These are phyloP conservation scores for Trichoderma erinaceum DNA, from an alignment of 495 filamentous ascomycete species.

Conservation along the genomic window DNA sequence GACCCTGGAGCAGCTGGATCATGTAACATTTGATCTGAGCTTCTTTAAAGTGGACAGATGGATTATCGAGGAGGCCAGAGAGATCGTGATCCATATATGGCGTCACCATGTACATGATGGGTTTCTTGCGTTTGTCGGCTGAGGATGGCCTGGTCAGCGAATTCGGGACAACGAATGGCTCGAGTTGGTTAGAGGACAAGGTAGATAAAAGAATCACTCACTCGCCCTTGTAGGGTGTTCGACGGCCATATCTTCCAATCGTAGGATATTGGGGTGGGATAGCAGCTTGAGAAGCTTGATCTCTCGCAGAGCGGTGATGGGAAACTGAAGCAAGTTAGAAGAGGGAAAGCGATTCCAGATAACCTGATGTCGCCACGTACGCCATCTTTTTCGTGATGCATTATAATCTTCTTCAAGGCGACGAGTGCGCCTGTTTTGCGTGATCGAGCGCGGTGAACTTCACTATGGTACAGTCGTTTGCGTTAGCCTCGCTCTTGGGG, in stretches of 20 bases:
- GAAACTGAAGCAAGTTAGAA: conserved; percentile 44
- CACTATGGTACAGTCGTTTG: conserved; percentile 42
- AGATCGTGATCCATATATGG: conserved; percentile 99
- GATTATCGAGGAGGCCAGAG: conserved; percentile 92
- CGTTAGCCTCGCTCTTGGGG: background rate
- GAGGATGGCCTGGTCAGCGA: conserved; percentile 18
- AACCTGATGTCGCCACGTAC: conserved; percentile 37
- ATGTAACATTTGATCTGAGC: conserved; percentile 98
- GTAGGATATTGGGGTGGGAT: conserved; percentile 80
- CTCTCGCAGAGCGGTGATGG: conserved; percentile 73
- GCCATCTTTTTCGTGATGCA: conserved; percentile 81
- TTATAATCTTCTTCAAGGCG: conserved; percentile 91
- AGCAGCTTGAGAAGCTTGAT: conserved; percentile 96
- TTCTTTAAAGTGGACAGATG: conserved; percentile 74
- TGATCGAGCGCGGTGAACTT: conserved; percentile 85
- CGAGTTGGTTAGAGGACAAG: background rate
- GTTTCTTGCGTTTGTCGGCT: conserved; percentile 73
- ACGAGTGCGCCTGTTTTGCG: conserved; percentile 65
- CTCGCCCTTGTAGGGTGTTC: conserved; percentile 65
- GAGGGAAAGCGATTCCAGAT: background rate
- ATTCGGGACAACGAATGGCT: background rate
- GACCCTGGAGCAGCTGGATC: conserved; percentile 84
- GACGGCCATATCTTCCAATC: conserved; percentile 91
- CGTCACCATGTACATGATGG: conserved; percentile 96
- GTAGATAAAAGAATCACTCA: conserved; percentile 25